phyloP scores from a whole-genome alignment of 2,329 filamentous ascomycete genomes.

The Metarhizium brunneum region DNA sequence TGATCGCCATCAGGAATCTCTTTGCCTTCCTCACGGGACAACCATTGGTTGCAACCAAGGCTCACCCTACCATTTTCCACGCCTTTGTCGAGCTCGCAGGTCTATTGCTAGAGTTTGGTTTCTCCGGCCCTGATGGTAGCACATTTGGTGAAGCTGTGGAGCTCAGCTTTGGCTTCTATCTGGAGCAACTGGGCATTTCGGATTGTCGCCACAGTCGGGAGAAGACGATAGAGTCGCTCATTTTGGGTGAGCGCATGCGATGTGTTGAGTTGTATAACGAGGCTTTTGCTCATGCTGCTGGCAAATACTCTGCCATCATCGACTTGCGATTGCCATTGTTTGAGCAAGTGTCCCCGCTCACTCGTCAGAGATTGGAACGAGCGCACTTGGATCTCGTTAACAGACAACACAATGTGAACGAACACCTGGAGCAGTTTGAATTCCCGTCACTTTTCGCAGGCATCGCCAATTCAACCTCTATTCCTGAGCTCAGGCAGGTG shows the following conservation, averaged over 20 bases:
- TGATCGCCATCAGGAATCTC: constrained; percentile 53
- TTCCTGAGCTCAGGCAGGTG: constrained; percentile 65
- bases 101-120: constrained; percentile 48
- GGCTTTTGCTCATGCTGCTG: constrained; percentile 83
- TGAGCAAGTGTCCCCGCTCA: constrained; percentile 58
- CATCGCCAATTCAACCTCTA: constrained; percentile 73
- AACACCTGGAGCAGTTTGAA: constrained; percentile 76
- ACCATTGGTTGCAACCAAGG: constrained; percentile 49
- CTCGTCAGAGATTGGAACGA: constrained; percentile 71
- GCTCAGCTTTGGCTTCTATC: constrained; percentile 62
- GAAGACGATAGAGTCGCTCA: constrained; percentile 79
- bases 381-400: constrained; percentile 71
- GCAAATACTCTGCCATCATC: constrained; percentile 70
- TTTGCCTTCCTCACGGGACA: constrained; percentile 58
- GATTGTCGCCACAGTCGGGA: constrained; percentile 77
- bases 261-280: constrained; percentile 79
- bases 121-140: constrained; percentile 44
- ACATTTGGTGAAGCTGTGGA: constrained; percentile 52
- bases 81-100: constrained; percentile 45
- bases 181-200: constrained; percentile 65
- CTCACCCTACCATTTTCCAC: constrained; percentile 41
- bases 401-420: constrained; percentile 60
- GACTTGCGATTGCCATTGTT: constrained; percentile 60
- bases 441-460: constrained; percentile 87
- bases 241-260: constrained; percentile 83